Conservation (phyloP, 1,284 basidiomycete genomes). For the Malassezia obtusa region DNA sequence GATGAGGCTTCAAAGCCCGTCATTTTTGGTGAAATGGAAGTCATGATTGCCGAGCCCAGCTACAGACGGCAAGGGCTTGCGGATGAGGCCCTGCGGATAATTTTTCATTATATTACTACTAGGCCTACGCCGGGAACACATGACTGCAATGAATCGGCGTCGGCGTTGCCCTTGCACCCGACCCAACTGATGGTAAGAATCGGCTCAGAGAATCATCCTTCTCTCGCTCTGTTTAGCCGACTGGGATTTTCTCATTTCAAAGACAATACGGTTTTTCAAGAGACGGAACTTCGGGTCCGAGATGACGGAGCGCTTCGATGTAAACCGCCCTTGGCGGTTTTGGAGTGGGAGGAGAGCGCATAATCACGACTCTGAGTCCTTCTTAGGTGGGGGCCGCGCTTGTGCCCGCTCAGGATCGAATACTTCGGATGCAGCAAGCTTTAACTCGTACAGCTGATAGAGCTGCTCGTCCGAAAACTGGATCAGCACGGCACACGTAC, state of each 20-base stretch:
- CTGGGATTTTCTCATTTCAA: conserved; percentile 23
- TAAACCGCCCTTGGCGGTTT: neutral
- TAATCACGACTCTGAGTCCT: neutral
- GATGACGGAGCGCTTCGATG: neutral
- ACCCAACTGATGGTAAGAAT: conserved; percentile 13
- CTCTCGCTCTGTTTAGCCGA: conserved; percentile 25
- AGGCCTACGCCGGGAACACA: conserved; percentile 20
- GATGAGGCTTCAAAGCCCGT: neutral
- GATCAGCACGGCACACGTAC: neutral
- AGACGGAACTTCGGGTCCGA: conserved; percentile 10
- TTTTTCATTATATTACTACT: conserved; percentile 42
- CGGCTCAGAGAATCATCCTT: conserved; percentile 3
- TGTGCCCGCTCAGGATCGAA: conserved; percentile 35
- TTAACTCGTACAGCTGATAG: conserved; percentile 47
- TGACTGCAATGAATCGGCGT: too few species aligned
- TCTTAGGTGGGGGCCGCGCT: conserved; percentile 7
- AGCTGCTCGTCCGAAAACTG: conserved; percentile 47
- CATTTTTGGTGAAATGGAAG: conserved; percentile 58
- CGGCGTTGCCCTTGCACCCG: conserved; percentile 17
- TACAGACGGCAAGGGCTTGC: conserved; percentile 56
- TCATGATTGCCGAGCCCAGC: conserved; percentile 73
- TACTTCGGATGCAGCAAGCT: conserved; percentile 31
- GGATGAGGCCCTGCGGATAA: conserved; percentile 40
- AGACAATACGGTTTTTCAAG: conserved; percentile 7
- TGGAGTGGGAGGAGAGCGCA: conserved; percentile 1